These are phyloP conservation scores for Irpex rosettiformis DNA, from an alignment of 1,284 basidiomycete species.

Conservation along the genomic window DNA sequence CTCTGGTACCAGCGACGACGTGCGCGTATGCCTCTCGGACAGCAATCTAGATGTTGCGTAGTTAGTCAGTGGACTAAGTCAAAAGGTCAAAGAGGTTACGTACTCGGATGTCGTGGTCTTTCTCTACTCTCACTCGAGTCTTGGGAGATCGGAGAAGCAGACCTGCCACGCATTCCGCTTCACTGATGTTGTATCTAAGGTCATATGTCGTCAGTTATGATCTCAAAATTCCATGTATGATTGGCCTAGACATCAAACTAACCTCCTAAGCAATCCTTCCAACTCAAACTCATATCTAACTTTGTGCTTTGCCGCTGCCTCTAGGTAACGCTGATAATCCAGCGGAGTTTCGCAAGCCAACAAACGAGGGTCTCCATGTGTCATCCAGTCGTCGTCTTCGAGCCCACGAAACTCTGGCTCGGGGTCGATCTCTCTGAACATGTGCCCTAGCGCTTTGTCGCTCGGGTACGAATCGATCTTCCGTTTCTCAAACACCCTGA, in stretches of 20 bases:
- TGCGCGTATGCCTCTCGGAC: slow-evolving; percentile 10
- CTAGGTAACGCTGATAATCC: background rate
- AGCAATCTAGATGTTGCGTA: slow-evolving; percentile 3
- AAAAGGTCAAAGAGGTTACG: background rate
- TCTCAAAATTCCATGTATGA: background rate
- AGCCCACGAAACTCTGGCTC: slow-evolving; percentile 7
- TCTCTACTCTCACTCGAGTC: slow-evolving; percentile 12
- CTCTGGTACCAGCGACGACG: background rate
- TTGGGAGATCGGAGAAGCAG: slow-evolving; percentile 12
- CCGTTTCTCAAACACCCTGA: slow-evolving; percentile 9
- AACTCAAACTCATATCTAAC: slow-evolving; percentile 13
- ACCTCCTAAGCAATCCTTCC: slow-evolving; percentile 10
- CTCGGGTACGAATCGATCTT: slow-evolving; percentile 10
- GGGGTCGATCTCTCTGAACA: slow-evolving; percentile 12
- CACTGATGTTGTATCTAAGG: slow-evolving; percentile 12
- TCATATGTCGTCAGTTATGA: background rate
- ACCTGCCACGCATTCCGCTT: slow-evolving; percentile 13
- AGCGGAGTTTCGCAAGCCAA: background rate
- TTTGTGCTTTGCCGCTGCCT: slow-evolving; percentile 6
- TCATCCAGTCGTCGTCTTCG: background rate
- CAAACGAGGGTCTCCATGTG: slow-evolving; percentile 1
- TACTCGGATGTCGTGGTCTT: slow-evolving; percentile 10
- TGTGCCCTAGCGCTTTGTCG: slow-evolving; percentile 8
- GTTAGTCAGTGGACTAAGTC: background rate
- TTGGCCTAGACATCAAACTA: background rate